Percentiles rank a stretch among this genome's conserved stretches.
phyloP scores from a whole-genome alignment of 164 flowering plant species.

The Vitis riparia region DNA sequence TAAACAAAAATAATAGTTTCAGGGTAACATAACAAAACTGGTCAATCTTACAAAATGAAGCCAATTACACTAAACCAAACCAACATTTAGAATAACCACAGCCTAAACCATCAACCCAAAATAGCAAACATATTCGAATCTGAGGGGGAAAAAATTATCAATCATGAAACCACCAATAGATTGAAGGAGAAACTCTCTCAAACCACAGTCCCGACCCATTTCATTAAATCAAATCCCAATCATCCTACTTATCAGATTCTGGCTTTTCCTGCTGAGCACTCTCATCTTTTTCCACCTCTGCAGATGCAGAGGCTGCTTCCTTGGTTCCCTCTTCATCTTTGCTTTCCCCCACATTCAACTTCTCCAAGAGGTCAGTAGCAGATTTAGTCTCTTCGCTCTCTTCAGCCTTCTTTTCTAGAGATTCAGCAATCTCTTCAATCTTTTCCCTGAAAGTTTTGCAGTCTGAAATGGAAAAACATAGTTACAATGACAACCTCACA shows the following conservation, averaged over 20 bases:
- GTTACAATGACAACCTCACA: background rate
- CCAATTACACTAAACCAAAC: too few species aligned
- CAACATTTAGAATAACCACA: too few species aligned
- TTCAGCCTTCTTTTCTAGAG: background rate
- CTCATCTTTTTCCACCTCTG: background rate
- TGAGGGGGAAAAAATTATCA: too few species aligned
- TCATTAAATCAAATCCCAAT: background rate
- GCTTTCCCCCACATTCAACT: slow-evolving; percentile 1
- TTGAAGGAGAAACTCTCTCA: too few species aligned
- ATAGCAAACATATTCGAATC: too few species aligned
- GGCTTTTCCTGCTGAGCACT: background rate
- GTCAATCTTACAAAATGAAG: too few species aligned
- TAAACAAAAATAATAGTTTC: too few species aligned
- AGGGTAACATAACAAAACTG: too few species aligned
- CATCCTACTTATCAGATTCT: background rate
- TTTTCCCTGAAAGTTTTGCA: background rate
- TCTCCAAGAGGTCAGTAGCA: background rate
- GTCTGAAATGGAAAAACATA: background rate
- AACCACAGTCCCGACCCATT: too few species aligned
- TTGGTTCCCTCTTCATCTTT: background rate
- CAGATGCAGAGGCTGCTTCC: background rate
- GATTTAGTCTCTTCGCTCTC: background rate
- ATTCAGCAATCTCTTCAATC: background rate
- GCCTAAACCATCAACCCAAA: too few species aligned
- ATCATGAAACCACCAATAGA: too few species aligned